Evolutionary conservation across 345 rosid species (phyloP).

Genomic region (Populus alba): DNA sequence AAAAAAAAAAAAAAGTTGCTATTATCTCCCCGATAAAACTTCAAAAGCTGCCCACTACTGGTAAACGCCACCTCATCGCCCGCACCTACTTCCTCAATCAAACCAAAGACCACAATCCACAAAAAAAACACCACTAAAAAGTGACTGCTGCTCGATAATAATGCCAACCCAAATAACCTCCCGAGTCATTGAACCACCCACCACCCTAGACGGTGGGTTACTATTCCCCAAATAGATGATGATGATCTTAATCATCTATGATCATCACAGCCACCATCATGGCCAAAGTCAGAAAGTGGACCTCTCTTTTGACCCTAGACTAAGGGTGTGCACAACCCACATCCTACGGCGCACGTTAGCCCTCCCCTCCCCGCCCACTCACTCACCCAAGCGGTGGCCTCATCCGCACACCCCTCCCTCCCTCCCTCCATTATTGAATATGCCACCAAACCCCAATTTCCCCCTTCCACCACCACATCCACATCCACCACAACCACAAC

Average conservation of each 20-base stretch:
- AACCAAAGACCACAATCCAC: background rate
- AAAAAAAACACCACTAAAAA: background rate
- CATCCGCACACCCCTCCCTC: slow-evolving; percentile 44
- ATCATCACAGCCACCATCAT: background rate
- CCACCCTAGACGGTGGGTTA: slow-evolving; percentile 19
- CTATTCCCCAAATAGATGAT: background rate
- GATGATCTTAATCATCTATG: background rate
- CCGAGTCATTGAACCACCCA: background rate
- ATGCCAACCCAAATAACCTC: slow-evolving; percentile 7
- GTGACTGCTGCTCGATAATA: background rate
- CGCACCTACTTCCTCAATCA: background rate
- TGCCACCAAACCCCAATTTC: slow-evolving; percentile 44
- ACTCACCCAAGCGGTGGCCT: slow-evolving; percentile 25
- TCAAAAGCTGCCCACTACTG: background rate
- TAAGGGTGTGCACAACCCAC: background rate
- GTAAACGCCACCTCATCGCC: background rate
- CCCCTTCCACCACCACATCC: slow-evolving; percentile 28
- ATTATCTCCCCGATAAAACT: background rate
- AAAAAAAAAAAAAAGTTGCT: too few relatives aligned
- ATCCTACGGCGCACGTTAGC: slow-evolving; percentile 16
- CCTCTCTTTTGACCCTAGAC: slow-evolving; percentile 1
- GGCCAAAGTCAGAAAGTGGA: slow-evolving; percentile 26
- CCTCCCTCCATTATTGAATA: slow-evolving; percentile 26
- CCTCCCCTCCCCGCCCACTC: slow-evolving; percentile 2
- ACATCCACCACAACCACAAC: background rate